Evolutionary conservation across 75 land plant species (phyloP).

Genomic region (Larix kaempferi): DNA sequence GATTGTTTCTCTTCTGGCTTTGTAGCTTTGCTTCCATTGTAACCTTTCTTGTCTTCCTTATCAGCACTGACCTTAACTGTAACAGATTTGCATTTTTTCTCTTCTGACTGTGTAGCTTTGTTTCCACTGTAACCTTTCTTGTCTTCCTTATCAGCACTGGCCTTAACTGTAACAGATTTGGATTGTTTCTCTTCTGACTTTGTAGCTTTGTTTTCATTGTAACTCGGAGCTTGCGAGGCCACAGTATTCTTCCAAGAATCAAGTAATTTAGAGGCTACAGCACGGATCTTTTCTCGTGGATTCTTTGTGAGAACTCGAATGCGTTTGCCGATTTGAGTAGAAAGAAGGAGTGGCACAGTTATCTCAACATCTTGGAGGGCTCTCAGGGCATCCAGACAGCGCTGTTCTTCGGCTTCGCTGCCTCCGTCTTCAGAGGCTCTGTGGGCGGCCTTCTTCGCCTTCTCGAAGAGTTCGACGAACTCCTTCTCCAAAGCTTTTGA

Average conservation of each 20-base stretch:
- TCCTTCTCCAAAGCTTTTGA: slow-evolving; percentile 34
- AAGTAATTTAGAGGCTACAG: slow-evolving; percentile 54
- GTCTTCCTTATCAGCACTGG: no score
- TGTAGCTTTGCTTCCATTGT: slow-evolving; percentile 14
- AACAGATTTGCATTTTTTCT: no score
- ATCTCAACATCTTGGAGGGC: slow-evolving; percentile 45
- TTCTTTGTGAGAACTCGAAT: slow-evolving; percentile 26
- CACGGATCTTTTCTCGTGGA: slow-evolving; percentile 51
- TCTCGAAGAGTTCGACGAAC: slow-evolving; percentile 63
- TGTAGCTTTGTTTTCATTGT: no score
- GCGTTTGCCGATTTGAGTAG: slow-evolving; percentile 79
- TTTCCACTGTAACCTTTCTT: slow-evolving; percentile 19
- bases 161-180: no score
- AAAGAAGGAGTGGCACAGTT: slow-evolving; percentile 44
- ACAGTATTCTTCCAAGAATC: slow-evolving; percentile 80
- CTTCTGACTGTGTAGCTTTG: background rate
- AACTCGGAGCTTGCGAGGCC: slow-evolving; percentile 38
- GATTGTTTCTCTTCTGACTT: no score
- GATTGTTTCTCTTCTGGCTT: no score
- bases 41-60: background rate
- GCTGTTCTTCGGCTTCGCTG: slow-evolving; percentile 35
- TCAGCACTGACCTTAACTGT: no score
- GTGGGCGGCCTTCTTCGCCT: slow-evolving; percentile 59
- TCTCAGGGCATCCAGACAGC: slow-evolving; percentile 69
- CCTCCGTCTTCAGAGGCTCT: slow-evolving; percentile 23